Base-by-base conservation (phyloP, 2,329 filamentous ascomycete species). In the Dactylellina cionopaga region DNA sequence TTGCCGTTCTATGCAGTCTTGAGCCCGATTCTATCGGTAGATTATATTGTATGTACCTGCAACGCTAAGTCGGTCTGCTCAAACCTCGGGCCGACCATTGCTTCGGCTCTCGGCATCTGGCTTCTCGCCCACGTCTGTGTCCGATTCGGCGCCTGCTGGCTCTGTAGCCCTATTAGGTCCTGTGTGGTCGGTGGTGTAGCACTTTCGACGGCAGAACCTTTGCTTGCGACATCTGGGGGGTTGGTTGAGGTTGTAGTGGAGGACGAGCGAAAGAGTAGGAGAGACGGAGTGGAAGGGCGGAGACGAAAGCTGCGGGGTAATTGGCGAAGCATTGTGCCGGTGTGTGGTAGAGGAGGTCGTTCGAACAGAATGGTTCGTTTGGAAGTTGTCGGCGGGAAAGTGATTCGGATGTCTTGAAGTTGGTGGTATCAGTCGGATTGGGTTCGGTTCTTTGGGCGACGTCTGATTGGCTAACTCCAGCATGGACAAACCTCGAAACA, bases 51-150 rank as follows among this genome's bases (percentile, higher is more conserved):
- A 27, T 87, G 76, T 84, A 97, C 94, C 91, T 99, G 95, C 76
- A 90, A 83, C 77, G 89, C 88, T 83, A 98, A 94, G 79, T 96
- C 92, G 31, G 92, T 98, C 87, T 98, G 94, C 85, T 99, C 95
- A 79, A 99, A 99, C 77, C 94, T 86, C 75, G 95, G 95, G 41
- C 95, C 95, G 41, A 88, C 88, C 94, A 99, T 99, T 58, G 92
- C 95, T 81, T 88, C 82, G 59, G 87, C 86, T 78, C 94, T 86
- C 37, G 92, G 88, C 81, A 88, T 87, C 85, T 99, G 95, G 83
- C 88, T 96, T 79, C 87, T 83, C 74, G 92, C 92, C 95, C 95
- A 99, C 71, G 92, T 86, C 4, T 82, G 87, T 70, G 84, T 82
- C 74, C 92, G 88, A 84, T 99, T 99, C 19, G 95, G 95, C 29